Evolutionary conservation across 2,329 filamentous ascomycete genomes (phyloP), one percentile per base, ranked within the genome.

Genomic region (Trichoderma sp.): DNA sequence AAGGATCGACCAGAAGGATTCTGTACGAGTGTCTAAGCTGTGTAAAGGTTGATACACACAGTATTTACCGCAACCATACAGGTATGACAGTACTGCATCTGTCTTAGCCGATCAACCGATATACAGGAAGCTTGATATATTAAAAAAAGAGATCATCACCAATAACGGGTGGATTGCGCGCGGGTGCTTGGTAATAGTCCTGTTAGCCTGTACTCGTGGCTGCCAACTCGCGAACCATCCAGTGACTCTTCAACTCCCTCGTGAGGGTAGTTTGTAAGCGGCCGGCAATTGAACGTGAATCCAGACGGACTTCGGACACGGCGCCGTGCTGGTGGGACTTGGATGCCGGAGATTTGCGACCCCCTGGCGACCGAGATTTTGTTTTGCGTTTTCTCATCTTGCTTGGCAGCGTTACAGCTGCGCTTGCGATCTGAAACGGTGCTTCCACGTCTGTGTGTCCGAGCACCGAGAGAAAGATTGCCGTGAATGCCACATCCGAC

Each of bases 271-370:
- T 26, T 36, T 63, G 60, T 12, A 18, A 43, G 36, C 60, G 36
- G 15, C 60, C 53, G 64, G 34, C 51, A 21, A 57, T 14, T 30
- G 6, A 11, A 11, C 12, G n/a, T 34, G 18, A 24, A 26, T 18
- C 56, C 28, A 39, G 24, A 30, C 64, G 64, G 64, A 67, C 21
- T 58, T 67, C 64, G 64, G 64, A n/a, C 51, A 30, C 64, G 51
- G 64, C 64, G 32, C 64, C 64, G 64, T 26, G 32, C 21, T 30
- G 21, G 64, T 58, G 64, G 64, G 64, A 57, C 64, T 36, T 36
- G 9, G 30, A 12, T 30, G 24, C 64, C 64, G 64, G 51, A 58
- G 21, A 67, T 67, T 58, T 30, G 24, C 21, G 32, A 15, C 36
- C 39, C 39, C 39, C 18, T 43, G 39, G 12, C 36, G 64, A 26